Base-by-base conservation (phyloP, 306 rosid species). In the Cicer cuneatum region DNA sequence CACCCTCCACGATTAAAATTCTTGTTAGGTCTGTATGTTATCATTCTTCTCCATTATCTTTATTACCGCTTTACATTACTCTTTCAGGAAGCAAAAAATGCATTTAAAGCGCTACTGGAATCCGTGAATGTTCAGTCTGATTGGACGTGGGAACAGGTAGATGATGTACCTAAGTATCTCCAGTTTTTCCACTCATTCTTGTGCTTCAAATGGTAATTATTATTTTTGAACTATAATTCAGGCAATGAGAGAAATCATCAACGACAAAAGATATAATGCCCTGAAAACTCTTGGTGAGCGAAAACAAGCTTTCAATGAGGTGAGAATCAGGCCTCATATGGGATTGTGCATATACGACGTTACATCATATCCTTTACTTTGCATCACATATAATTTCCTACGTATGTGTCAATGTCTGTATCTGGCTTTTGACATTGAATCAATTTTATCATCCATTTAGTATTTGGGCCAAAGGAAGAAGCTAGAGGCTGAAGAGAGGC, bases 71-170 rank as follows among this genome's bases (percentile, higher is more conserved):
- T 81, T 54, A 53, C 37, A 59, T 77, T 53, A 46, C 68, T 24
- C 39, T 33, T 66, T 66, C 69, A 95, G 99, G 99, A 95, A 84
- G 99, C 99, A 74, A 95, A 92, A 87, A 90, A 80, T 76, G 97
- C 98, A 47, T 95, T 95, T 76, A 95, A 95, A 85, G 87, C 89
- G 1, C 98, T 95, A 52, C 71, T 95, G 84, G 99, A 95, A 82
- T 92, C 92, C 63, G 97, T 75, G 21, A 95, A 89, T 78, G 99
- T 95, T 29, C 94, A 89, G 67, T 95, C 99, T 78, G 99, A 95
- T 87, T 95, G 99, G 99, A 85, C 97, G 56, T 95, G 99, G 99
- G 99, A 95, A 79, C 99, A 95, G 99, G 99, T 95, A 75, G 78
- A 42, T 74, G 71, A 14, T 71, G 47, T 48, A 43, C 54, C 69